phyloP scores from a whole-genome alignment of 805 yeast genomes.

The Wickerhamiella allomyrinae region DNA sequence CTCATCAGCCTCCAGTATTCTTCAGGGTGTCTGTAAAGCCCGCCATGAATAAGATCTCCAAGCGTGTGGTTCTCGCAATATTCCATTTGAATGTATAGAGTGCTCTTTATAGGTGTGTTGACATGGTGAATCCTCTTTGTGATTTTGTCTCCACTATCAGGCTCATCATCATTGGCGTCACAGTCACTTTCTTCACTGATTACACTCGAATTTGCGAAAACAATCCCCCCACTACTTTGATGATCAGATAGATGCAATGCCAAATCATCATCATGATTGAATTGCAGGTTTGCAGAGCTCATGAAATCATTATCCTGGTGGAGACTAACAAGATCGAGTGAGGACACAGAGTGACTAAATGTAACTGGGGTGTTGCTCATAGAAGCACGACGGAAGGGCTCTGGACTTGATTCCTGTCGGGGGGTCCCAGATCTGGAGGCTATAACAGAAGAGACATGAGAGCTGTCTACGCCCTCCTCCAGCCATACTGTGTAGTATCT shows the following conservation, averaged over 20 bases:
- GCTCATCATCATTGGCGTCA: slow-evolving; percentile 6
- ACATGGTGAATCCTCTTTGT: not conserved
- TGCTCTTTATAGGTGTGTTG: slow-evolving; percentile 31
- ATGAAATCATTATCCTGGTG: slow-evolving; percentile 14
- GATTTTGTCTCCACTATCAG: not conserved
- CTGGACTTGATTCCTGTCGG: not conserved
- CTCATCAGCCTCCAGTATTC: slow-evolving; percentile 86
- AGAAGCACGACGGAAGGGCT: slow-evolving; percentile 4
- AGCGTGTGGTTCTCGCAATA: slow-evolving; percentile 92
- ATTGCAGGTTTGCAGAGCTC: slow-evolving; percentile 11
- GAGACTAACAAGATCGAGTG: slow-evolving; percentile 8
- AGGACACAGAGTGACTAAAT: slow-evolving; percentile 6
- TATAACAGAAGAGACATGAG: not conserved
- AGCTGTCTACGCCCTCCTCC: slow-evolving; percentile 42
- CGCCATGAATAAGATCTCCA: slow-evolving; percentile 65
- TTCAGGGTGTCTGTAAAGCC: slow-evolving; percentile 51
- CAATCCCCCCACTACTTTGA: not conserved
- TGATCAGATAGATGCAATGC: not conserved
- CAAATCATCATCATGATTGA: not conserved
- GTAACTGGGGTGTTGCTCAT: not conserved
- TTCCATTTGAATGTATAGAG: slow-evolving; percentile 93
- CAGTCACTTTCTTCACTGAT: slow-evolving; percentile 12
- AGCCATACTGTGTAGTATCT: slow-evolving; percentile 97
- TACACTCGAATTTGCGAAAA: not conserved
- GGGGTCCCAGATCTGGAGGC: not conserved